Evolutionary conservation across 2,329 filamentous ascomycete species (phyloP).

Genomic region (Chalaropsis thielavioides): DNA sequence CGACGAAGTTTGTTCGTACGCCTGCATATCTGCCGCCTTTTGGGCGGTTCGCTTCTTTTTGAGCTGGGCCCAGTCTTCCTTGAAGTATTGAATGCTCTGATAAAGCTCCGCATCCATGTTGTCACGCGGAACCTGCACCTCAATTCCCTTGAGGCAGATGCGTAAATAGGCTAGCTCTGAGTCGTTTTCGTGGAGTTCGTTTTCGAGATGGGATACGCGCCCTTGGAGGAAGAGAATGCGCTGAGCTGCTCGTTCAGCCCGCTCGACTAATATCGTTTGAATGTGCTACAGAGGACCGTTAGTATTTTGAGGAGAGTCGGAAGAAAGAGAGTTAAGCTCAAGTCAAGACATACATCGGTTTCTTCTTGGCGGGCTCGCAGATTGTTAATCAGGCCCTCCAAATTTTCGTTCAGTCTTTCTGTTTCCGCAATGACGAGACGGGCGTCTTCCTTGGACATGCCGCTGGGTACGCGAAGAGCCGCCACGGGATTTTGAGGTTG

Average conservation of each 20-base stretch:
- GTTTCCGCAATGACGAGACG: constrained; percentile 23
- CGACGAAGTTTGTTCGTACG: background rate
- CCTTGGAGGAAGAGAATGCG: constrained; percentile 46
- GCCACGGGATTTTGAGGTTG: background rate
- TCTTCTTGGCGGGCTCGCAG: constrained; percentile 44
- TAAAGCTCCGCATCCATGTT: constrained; percentile 44
- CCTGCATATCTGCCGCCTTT: background rate
- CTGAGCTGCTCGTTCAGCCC: constrained; percentile 42
- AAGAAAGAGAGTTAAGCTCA: background rate
- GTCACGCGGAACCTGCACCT: constrained; percentile 39
- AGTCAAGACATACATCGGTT: constrained; percentile 31
- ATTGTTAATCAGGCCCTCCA: constrained; percentile 36
- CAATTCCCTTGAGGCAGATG: constrained; percentile 47
- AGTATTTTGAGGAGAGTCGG: constrained; percentile 19
- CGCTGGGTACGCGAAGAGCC: background rate
- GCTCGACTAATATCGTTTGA: constrained; percentile 43
- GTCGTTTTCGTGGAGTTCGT: constrained; percentile 41
- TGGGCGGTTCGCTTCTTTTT: constrained; percentile 29
- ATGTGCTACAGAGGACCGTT: constrained; percentile 36
- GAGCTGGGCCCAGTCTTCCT: constrained; percentile 41
- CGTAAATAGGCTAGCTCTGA: constrained; percentile 47
- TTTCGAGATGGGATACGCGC: constrained; percentile 43
- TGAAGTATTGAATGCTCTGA: constrained; percentile 46
- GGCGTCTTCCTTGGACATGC: constrained; percentile 20
- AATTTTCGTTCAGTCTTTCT: constrained; percentile 33